Percentiles rank a stretch among this genome's conserved stretches.
These are phyloP conservation scores for Nemania sp. DNA, from an alignment of 2,329 filamentous ascomycete species.

Conservation along the genomic window DNA sequence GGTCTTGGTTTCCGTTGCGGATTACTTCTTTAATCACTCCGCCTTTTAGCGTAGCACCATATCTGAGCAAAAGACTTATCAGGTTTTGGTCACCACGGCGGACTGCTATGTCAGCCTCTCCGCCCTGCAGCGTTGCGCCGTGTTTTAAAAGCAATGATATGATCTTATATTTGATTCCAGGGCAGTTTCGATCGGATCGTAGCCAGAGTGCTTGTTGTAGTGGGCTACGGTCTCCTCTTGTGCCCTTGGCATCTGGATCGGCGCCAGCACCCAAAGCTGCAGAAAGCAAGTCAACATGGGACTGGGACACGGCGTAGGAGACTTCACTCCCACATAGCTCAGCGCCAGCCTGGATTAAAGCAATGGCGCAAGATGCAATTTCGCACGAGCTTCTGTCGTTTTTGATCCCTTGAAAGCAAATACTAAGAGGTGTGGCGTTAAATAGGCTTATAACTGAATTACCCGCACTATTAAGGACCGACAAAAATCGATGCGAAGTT, in stretches of 20 bases:
- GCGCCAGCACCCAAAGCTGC: background rate
- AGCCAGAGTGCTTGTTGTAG: background rate
- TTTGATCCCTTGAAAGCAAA: no score
- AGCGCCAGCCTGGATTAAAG: slow-evolving; percentile 1
- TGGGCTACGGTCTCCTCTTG: background rate
- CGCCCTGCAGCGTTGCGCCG: background rate
- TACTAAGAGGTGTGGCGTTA: background rate
- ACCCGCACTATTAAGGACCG: no score
- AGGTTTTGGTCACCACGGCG: no score
- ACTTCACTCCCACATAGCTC: slow-evolving; percentile 3
- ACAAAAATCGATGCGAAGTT: no score
- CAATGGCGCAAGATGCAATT: background rate
- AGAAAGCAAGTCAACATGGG: background rate
- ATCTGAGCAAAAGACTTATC: no score
- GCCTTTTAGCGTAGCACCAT: no score
- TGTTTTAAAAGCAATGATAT: background rate
- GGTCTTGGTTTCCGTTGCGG: background rate
- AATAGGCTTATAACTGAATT: no score
- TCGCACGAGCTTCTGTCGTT: no score
- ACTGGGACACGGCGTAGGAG: background rate
- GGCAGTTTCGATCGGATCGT: no score
- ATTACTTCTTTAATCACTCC: no score
- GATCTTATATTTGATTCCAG: background rate
- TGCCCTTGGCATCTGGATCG: background rate
- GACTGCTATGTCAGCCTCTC: background rate